phyloP scores from a whole-genome alignment of 805 yeast genomes.

The Kurtzmaniella fragi region DNA sequence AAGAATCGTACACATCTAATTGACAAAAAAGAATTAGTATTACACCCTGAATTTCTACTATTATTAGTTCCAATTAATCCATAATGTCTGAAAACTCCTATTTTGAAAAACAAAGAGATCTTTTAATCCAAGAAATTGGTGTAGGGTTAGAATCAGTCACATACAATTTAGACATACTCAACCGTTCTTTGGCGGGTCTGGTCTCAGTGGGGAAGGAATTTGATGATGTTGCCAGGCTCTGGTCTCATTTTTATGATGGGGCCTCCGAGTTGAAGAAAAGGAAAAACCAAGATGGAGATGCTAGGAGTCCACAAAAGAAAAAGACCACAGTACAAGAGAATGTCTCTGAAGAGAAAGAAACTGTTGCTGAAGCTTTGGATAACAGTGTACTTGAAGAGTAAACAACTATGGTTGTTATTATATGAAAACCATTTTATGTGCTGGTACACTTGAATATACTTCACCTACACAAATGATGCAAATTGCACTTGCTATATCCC shows the following conservation, averaged over 20 bases:
- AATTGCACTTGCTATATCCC: too few relatives aligned
- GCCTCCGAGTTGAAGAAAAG: slow-evolving; percentile 19
- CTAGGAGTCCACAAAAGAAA: neutral
- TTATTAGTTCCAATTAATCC: too few relatives aligned
- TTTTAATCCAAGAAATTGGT: slow-evolving; percentile 53
- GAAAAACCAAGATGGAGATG: neutral
- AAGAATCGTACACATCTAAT: too few relatives aligned
- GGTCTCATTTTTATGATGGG: slow-evolving; percentile 65
- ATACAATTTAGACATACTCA: slow-evolving; percentile 58
- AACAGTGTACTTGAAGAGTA: too few relatives aligned
- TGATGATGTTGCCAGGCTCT: slow-evolving; percentile 62
- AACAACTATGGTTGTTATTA: too few relatives aligned
- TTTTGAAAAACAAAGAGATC: slow-evolving; percentile 58
- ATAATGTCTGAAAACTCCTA: slow-evolving; percentile 14
- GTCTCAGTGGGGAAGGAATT: slow-evolving; percentile 74
- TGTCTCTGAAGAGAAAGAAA: too few relatives aligned
- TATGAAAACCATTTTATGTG: too few relatives aligned
- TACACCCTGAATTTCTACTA: too few relatives aligned
- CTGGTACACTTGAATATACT: too few relatives aligned
- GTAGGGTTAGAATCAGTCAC: slow-evolving; percentile 59
- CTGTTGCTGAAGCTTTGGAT: too few relatives aligned
- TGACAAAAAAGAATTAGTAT: too few relatives aligned
- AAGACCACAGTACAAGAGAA: slow-evolving; percentile 1
- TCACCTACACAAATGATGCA: too few relatives aligned
- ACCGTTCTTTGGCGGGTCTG: slow-evolving; percentile 61